Percentiles rank a stretch among this genome's conserved stretches.
These are phyloP conservation scores for Aegle marmelos DNA, from an alignment of 345 rosid species.

Conservation along the genomic window DNA sequence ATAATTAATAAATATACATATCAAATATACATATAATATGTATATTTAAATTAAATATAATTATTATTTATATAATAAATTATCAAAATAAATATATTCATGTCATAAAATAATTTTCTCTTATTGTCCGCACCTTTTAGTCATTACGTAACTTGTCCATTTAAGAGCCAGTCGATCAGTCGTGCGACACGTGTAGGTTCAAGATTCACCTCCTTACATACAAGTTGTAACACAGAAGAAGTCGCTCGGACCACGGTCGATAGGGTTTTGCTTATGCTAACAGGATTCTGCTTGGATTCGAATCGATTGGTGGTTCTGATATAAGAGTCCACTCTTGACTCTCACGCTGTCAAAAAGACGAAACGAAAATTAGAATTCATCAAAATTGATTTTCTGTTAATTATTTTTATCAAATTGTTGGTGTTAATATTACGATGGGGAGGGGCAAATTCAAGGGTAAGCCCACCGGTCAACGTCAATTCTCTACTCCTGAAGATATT, in stretches of 20 bases:
- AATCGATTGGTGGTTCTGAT: background rate
- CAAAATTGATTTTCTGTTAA: too few species aligned
- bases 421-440: slow-evolving; percentile 31
- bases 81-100: too few species aligned
- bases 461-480: slow-evolving; percentile 61
- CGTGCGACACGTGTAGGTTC: background rate
- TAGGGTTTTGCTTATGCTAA: background rate
- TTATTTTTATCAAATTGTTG: background rate
- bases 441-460: slow-evolving; percentile 70
- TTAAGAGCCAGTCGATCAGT: background rate
- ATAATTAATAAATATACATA: too few species aligned
- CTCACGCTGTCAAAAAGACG: background rate
- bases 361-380: background rate
- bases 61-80: too few species aligned
- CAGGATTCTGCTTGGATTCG: background rate
- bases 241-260: background rate
- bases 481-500: slow-evolving; percentile 60
- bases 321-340: background rate
- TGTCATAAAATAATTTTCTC: too few species aligned
- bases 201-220: background rate
- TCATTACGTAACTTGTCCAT: background rate
- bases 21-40: rapidly evolving
- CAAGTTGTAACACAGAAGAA: background rate
- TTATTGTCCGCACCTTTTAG: rapidly evolving
- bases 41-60: too few species aligned